phyloP scores from a whole-genome alignment of 805 yeast genomes.

The Lachancea quebecensis region DNA sequence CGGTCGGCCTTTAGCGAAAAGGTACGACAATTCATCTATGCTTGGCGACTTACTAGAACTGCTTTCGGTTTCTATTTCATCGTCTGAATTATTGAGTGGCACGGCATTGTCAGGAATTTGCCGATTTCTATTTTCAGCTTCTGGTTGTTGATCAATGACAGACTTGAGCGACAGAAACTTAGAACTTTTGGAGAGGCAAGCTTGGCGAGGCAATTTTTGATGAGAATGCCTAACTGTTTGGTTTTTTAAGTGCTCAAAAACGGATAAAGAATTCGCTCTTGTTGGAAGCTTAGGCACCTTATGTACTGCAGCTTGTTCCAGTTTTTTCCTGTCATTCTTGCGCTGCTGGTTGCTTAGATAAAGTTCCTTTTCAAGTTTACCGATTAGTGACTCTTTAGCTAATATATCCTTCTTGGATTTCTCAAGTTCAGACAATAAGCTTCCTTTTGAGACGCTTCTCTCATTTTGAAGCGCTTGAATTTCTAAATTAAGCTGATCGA shows the following conservation, averaged over 20 bases:
- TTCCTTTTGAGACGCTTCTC: conserved; percentile 54
- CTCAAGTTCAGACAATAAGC: conserved; percentile 50
- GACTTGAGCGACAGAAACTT: conserved; percentile 16
- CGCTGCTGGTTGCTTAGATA: conserved; percentile 51
- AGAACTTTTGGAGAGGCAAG: conserved; percentile 17
- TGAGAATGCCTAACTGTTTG: background rate
- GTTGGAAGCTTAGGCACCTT: conserved; percentile 10
- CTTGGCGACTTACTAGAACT: no score
- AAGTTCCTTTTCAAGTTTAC: conserved; percentile 50
- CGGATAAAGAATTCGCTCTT: conserved; percentile 7
- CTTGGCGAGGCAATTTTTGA: background rate
- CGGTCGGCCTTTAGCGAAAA: no score
- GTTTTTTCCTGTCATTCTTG: conserved; percentile 18
- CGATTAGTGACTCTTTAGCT: conserved; percentile 51
- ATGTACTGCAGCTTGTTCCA: conserved; percentile 18
- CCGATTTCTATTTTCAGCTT: background rate
- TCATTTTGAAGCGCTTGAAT: conserved; percentile 56
- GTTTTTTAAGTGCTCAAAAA: conserved; percentile 15
- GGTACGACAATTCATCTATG: no score
- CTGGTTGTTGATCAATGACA: background rate
- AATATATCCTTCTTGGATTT: conserved; percentile 56
- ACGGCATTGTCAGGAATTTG: background rate
- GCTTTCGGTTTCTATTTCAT: background rate
- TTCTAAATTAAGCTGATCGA: conserved; percentile 49
- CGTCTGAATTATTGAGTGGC: conserved; percentile 4